These are phyloP conservation scores for Cerioporus squamosus DNA, from an alignment of 1,284 basidiomycete species.

Conservation along the genomic window DNA sequence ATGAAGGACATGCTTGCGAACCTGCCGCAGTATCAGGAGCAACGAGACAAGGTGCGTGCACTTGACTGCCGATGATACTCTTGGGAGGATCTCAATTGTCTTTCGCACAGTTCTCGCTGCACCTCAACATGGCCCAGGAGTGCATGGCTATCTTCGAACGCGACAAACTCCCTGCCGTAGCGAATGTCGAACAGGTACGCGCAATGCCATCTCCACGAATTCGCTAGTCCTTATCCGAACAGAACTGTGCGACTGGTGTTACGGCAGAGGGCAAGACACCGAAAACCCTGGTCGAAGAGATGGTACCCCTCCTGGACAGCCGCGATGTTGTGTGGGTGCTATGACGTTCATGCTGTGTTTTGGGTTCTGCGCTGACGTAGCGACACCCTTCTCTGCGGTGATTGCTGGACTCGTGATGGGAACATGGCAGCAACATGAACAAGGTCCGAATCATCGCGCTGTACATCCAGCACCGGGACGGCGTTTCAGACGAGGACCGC, in stretches of 20 bases:
- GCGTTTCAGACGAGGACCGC: conserved; percentile 97
- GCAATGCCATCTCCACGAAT: neutral
- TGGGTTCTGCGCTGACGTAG: conserved; percentile 15
- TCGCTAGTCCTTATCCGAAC: conserved; percentile 2
- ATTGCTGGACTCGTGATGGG: conserved; percentile 6
- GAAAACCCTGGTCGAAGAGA: conserved; percentile 94
- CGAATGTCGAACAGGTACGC: conserved; percentile 89
- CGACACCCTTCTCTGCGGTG: neutral
- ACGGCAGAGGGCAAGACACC: conserved; percentile 91
- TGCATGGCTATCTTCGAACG: conserved; percentile 95
- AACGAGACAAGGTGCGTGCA: conserved; percentile 83
- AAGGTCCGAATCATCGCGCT: conserved; percentile 97
- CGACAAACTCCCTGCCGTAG: conserved; percentile 85
- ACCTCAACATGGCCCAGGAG: conserved; percentile 97
- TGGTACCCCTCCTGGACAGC: conserved; percentile 95
- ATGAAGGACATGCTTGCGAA: conserved; percentile 99
- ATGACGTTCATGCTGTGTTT: neutral
- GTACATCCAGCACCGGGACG: conserved; percentile 95
- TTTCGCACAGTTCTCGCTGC: conserved; percentile 82
- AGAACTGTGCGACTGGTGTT: conserved; percentile 91
- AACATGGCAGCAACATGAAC: conserved; percentile 69
- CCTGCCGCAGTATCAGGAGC: conserved; percentile 94
- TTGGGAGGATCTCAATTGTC: neutral
- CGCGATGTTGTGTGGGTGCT: conserved; percentile 73
- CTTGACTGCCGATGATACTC: too few relatives aligned